Conservation (phyloP, 1,284 basidiomycete species). For the Psilocybe mexicana region DNA sequence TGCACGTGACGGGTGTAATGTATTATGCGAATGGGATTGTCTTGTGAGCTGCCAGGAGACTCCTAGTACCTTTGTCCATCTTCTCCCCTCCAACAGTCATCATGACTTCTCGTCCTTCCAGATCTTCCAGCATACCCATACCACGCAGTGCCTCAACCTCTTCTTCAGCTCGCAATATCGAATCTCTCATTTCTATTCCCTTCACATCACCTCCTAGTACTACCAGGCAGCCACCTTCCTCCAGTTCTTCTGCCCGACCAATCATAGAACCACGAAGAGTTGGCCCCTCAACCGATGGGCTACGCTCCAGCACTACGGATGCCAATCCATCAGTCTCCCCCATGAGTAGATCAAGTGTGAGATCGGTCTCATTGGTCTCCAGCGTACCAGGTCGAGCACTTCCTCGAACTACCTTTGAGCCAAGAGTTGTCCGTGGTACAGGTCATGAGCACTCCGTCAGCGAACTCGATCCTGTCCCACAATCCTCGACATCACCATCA, state of each 20-base stretch:
- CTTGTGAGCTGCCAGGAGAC: neutral
- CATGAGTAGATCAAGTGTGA: slow-evolving; percentile 30
- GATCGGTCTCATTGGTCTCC: slow-evolving; percentile 36
- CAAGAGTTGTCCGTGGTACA: slow-evolving; percentile 61
- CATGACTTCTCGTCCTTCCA: slow-evolving; percentile 55
- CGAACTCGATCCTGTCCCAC: slow-evolving; percentile 26
- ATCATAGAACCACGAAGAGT: slow-evolving; percentile 21
- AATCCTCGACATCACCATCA: slow-evolving; percentile 36
- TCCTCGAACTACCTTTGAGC: slow-evolving; percentile 47
- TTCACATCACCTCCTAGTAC: slow-evolving; percentile 39
- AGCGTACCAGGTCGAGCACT: slow-evolving; percentile 22
- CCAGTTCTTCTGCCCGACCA: slow-evolving; percentile 23
- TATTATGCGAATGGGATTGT: neutral
- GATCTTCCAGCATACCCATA: slow-evolving; percentile 66
- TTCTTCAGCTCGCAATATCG: slow-evolving; percentile 55
- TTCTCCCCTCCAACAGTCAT: neutral
- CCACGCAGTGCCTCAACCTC: slow-evolving; percentile 46
- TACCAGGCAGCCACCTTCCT: slow-evolving; percentile 36
- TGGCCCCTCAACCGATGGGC: slow-evolving; percentile 15
- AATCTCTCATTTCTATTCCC: slow-evolving; percentile 62
- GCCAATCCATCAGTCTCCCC: slow-evolving; percentile 33
- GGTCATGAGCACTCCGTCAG: slow-evolving; percentile 41
- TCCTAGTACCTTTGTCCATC: neutral
- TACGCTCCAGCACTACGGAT: slow-evolving; percentile 5
- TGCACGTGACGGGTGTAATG: slow-evolving; percentile 7